Percentiles rank a stretch among this genome's conserved stretches.
Evolutionary conservation across 352 stramenopile genomes (phyloP).

Genomic region (Phytophthora gonapodyides): DNA sequence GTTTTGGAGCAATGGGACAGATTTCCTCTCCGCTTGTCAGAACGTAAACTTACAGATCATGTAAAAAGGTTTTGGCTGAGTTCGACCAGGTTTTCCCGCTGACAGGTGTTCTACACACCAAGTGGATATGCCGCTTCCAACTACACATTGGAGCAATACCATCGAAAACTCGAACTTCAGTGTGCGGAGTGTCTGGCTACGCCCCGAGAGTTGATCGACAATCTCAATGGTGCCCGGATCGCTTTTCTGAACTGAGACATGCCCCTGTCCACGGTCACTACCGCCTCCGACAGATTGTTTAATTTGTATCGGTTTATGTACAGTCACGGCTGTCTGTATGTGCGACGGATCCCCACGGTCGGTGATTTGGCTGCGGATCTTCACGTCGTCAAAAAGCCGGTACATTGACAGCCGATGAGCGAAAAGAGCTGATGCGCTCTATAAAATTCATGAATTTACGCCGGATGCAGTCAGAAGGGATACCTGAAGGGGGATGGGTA

Average conservation of each 20-base stretch:
- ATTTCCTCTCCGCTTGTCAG: not conserved
- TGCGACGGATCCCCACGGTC: not conserved
- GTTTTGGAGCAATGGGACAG: not conserved
- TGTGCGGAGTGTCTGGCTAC: not conserved
- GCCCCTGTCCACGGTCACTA: not conserved
- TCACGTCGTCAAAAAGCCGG: not conserved
- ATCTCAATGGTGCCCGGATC: not conserved
- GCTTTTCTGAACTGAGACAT: constrained; percentile 3
- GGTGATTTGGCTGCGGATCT: not conserved
- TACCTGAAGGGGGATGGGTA: constrained; percentile 3
- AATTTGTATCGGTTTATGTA: constrained; percentile 2
- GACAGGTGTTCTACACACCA: constrained; percentile 2
- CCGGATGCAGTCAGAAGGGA: constrained; percentile 3
- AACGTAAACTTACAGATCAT: constrained; percentile 2
- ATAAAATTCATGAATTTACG: constrained; percentile 1
- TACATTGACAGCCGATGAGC: not conserved
- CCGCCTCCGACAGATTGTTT: not conserved
- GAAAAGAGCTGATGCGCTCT: not conserved
- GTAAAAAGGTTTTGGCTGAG: constrained; percentile 11
- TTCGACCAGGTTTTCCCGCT: not conserved
- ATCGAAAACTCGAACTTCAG: not conserved
- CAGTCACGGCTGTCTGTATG: not conserved
- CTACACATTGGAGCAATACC: constrained; percentile 6
- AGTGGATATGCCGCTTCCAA: constrained; percentile 2
- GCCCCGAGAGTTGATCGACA: constrained; percentile 1